Base-by-base conservation (phyloP, 1,284 basidiomycete genomes). In the Pseudozyma tsukubaensis region DNA sequence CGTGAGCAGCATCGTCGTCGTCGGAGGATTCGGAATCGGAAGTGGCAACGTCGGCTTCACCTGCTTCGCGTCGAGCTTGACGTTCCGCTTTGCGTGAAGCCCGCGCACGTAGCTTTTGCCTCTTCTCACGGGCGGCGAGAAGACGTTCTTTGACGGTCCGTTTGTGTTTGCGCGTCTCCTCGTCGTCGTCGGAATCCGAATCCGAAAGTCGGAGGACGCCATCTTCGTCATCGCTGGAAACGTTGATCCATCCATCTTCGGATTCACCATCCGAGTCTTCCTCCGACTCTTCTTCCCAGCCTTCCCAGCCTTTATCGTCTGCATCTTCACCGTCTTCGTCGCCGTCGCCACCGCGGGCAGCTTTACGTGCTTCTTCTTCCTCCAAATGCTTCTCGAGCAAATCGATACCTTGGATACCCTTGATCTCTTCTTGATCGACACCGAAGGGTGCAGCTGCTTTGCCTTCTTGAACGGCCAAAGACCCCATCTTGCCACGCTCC, bases 221-320 rank as follows among this genome's bases (percentile, higher is more conserved):
- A 11, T 89, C 87, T 4, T 90, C 89, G 36, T 89, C 89, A 51
- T 92, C 92, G 11, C 90, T 91, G 47, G 89, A 88, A 36, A 98
- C 94, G 72, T 92, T 88, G 63, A 94, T 89, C 97, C 97, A 99
- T 4, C 91, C 83, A 39, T 72, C 76, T 32, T 73, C 75, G 48
- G 88, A 89, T 7, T 88, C 88, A 6, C 90, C 90, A 2, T 91
- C 91, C 1, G 87, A 88, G 1, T 89, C 89, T 1, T 88, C 89
- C 54, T 91, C 91, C 0, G 89, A 90, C 74, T 92, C 92, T 35
- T 92, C 88, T 55, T 97, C 94, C 95, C 96, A 99, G 43, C 90
- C 90, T 44, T 92, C 88, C 95, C 94, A 97, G 19, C 88, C 93
- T 1, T 88, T 89, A 53, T 92, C 90, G 7, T 90, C 89, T 1